phyloP scores from a whole-genome alignment of 805 yeast genomes.

The Candida glaebosa region DNA sequence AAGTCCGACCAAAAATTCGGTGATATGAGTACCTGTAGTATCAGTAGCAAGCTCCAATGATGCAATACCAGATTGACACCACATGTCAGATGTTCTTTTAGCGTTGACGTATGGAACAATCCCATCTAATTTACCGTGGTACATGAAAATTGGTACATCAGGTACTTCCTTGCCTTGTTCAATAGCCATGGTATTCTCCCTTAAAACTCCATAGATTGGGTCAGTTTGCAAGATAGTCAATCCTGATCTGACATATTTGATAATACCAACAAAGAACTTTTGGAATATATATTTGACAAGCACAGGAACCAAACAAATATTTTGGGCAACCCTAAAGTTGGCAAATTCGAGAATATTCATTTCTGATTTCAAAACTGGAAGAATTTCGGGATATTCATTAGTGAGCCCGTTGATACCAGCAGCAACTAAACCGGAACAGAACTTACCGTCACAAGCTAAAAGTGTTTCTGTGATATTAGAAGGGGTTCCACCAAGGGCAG shows the following conservation, averaged over 20 bases:
- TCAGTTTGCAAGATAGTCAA: slow-evolving; percentile 13
- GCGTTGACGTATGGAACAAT: slow-evolving; percentile 20
- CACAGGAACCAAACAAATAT: slow-evolving; percentile 6
- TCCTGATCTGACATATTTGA: slow-evolving; percentile 12
- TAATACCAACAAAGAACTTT: slow-evolving; percentile 14
- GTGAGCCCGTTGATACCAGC: slow-evolving; percentile 27
- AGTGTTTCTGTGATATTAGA: slow-evolving; percentile 16
- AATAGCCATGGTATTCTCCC: slow-evolving; percentile 19
- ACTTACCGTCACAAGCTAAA: slow-evolving; percentile 6
- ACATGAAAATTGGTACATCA: slow-evolving; percentile 18
- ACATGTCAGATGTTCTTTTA: slow-evolving; percentile 20
- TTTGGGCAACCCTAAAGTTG: slow-evolving; percentile 5
- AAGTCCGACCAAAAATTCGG: slow-evolving; percentile 17
- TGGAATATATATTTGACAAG: slow-evolving; percentile 5
- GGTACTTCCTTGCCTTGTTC: slow-evolving; percentile 13
- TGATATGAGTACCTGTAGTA: slow-evolving; percentile 23
- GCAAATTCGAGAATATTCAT: background rate
- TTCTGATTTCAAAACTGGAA: background rate
- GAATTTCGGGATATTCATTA: slow-evolving; percentile 26
- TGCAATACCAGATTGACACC: slow-evolving; percentile 24
- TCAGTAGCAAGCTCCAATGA: slow-evolving; percentile 28
- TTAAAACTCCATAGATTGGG: slow-evolving; percentile 11
- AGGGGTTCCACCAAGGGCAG: slow-evolving; percentile 28
- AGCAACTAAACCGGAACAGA: slow-evolving; percentile 28
- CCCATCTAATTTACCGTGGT: slow-evolving; percentile 17